Evolutionary conservation across 2,329 filamentous ascomycete species (phyloP).

Genomic region (Trichoderma afroharzianum): DNA sequence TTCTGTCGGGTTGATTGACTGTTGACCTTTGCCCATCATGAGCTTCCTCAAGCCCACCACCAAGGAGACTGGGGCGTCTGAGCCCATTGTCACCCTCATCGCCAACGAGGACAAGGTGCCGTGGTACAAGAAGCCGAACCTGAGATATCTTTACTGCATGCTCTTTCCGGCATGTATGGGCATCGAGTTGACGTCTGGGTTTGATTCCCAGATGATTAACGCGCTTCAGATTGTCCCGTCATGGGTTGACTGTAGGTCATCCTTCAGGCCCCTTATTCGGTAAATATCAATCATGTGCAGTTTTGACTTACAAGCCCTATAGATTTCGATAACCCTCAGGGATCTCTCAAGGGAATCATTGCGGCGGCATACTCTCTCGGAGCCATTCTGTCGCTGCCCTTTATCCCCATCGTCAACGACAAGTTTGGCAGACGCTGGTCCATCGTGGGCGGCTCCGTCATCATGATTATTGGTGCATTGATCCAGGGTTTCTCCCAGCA

Average conservation of each 20-base stretch:
- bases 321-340: background rate
- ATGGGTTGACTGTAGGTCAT: background rate
- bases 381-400: background rate
- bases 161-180: slow-evolving; percentile 8
- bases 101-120: background rate
- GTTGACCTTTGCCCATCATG: background rate
- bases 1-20: too few relatives aligned
- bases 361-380: background rate
- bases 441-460: background rate
- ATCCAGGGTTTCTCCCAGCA: slow-evolving; percentile 1
- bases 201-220: slow-evolving; percentile 6
- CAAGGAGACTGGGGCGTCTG: background rate
- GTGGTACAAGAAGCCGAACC: slow-evolving; percentile 4
- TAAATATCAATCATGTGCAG: background rate
- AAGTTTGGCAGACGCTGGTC: background rate
- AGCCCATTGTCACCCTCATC: background rate
- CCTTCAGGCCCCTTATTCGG: background rate
- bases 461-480: background rate
- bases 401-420: background rate
- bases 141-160: background rate
- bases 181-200: background rate
- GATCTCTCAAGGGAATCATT: background rate
- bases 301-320: background rate
- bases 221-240: slow-evolving; percentile 7
- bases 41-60: background rate